A percentile compares a stretch with the other conserved stretches of the same genome.
Conservation (phyloP, 2,329 filamentous ascomycete species). For the Clarireedia homoeocarpa region DNA sequence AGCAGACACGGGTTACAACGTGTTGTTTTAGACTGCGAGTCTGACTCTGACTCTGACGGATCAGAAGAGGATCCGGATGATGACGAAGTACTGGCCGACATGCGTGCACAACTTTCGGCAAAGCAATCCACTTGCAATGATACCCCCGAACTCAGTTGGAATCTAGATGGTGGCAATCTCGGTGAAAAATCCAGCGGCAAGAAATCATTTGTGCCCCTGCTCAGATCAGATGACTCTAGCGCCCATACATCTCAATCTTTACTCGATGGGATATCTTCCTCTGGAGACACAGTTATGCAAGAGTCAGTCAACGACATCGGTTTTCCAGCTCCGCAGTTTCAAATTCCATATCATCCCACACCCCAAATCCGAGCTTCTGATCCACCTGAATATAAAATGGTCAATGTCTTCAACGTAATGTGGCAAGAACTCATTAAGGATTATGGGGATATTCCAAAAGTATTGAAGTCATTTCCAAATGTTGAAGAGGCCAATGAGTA, state of each 20-base stretch:
- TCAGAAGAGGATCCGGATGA: conserved; percentile 18
- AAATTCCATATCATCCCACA: not conserved
- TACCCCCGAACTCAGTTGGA: not conserved
- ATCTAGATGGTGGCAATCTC: not conserved
- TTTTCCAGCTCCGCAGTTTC: not conserved
- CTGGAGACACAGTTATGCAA: not conserved
- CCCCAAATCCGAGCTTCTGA: not conserved
- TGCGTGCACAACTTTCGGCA: not conserved
- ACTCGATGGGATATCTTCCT: not conserved
- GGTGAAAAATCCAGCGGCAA: not conserved
- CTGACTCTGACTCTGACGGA: not conserved
- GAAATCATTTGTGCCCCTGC: not conserved
- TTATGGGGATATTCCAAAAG: not conserved
- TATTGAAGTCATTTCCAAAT: not conserved
- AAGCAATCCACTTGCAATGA: not conserved
- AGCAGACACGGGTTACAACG: not conserved
- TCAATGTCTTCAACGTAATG: conserved; percentile 9
- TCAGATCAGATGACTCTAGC: not conserved
- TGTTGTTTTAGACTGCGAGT: not conserved
- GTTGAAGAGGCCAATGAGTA: conserved; percentile 7
- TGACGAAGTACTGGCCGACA: not conserved
- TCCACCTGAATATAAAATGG: not conserved
- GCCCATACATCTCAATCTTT: not conserved
- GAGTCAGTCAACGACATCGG: not conserved
- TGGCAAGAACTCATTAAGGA: not conserved